Evolutionary conservation across 768 basidiomycete species (phyloP), one percentile per base, ranked within the genome.

Genomic region (Boletellus ananiceps): DNA sequence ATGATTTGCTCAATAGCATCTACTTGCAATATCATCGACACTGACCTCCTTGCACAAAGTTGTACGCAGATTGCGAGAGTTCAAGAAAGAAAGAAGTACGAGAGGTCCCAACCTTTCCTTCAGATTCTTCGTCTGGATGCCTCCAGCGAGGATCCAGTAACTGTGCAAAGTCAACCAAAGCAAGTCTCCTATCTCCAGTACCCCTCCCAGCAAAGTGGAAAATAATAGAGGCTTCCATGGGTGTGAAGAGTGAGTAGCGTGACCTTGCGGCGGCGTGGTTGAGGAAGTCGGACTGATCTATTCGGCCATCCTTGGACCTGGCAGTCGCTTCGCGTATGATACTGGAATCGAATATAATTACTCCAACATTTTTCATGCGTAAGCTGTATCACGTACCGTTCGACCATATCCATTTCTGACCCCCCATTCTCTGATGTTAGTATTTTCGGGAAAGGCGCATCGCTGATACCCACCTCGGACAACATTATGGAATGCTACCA

Each of bases 131-230:
- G 36, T 82, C 75, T 5, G 90, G 88, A 5, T 84, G 76, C 55
- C 74, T 76, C 92, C 93, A 94, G 54, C 83, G 83, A 14, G 94
- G 90, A 65, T 98, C 94, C 46, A 98, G 71, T 19, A 98, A 70
- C 60, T 94, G 91, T 16, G 85, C 91, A 68, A 99, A 99, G 67
- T 99, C 96, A 38, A 89, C 69, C 34, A 95, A 69, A 9, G 92
- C 81, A 44, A 99, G 78, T 18, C 93, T 80, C 60, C 84, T 81
- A 40, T 73, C 73, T 3, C 74, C 71, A 39, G 75, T 72, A 13
- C 93, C 94, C 40, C 93, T 81, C 12, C 89, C 85, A 23, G 93
- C 93, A 71, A 97, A 98, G 68, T 99, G 95, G 73, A 97, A 99
- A 61, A 99, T 84, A 61, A 98, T 96, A 46, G 87, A 82, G n/a